phyloP scores from a whole-genome alignment of 1,284 basidiomycete species.

The Ustilago bromivora region DNA sequence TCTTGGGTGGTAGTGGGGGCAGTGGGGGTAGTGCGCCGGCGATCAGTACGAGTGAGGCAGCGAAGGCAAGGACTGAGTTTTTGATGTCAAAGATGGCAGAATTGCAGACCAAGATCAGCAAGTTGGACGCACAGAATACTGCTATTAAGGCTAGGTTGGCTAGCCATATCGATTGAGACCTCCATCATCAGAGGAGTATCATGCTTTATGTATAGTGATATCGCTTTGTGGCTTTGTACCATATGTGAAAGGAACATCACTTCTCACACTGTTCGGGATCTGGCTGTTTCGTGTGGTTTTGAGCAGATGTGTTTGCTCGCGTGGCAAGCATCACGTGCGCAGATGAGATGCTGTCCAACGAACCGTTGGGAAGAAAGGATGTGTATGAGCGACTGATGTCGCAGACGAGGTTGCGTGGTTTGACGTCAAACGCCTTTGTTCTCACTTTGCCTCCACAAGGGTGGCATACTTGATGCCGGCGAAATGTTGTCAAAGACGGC shows the following conservation, averaged over 20 bases:
- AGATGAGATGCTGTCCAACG: neutral
- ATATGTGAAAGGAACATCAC: neutral
- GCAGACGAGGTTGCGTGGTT: neutral
- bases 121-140: conserved; percentile 41
- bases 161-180: conserved; percentile 17
- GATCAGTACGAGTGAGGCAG: conserved; percentile 72
- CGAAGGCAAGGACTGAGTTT: conserved; percentile 77
- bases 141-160: conserved; percentile 46
- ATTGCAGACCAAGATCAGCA: conserved; percentile 76
- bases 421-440: neutral
- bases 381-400: neutral
- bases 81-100: conserved; percentile 81
- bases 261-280: neutral
- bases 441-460: neutral
- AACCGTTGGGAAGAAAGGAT: neutral
- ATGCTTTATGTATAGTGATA: neutral
- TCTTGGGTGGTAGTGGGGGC: conserved; percentile 12
- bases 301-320: conserved; percentile 1
- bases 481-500: too few relatives aligned
- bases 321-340: conserved; percentile 2
- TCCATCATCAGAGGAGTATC: neutral
- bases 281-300: neutral
- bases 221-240: conserved; percentile 9
- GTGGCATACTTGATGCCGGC: neutral
- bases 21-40: neutral